phyloP scores from a whole-genome alignment of 2,329 filamentous ascomycete species.

The Colletotrichum cordylinicola region DNA sequence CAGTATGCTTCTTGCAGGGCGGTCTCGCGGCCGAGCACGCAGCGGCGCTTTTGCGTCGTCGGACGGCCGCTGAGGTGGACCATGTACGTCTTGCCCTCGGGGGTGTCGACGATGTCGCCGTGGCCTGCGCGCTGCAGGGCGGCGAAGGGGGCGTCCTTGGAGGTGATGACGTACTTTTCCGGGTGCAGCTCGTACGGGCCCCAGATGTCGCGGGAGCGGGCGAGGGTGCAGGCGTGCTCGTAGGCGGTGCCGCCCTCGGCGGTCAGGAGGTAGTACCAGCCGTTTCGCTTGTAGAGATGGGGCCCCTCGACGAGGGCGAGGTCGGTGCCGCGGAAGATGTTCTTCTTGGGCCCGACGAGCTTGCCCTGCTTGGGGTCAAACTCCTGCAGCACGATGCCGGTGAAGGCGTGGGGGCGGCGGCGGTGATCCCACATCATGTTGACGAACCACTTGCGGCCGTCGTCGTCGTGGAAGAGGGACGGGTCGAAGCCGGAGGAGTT shows the following conservation, averaged over 20 bases:
- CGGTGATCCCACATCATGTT: conserved; percentile 65
- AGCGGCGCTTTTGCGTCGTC: conserved; percentile 55
- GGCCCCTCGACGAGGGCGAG: conserved; percentile 61
- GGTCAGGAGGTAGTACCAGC: conserved; percentile 65
- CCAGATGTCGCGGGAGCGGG: conserved; percentile 56
- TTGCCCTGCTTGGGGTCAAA: conserved; percentile 54
- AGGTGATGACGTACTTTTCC: conserved; percentile 60
- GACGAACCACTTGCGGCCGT: conserved; percentile 61
- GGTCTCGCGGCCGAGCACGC: conserved; percentile 61
- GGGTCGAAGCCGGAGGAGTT: conserved; percentile 71
- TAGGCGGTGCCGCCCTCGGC: conserved; percentile 68
- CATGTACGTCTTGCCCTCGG: conserved; percentile 57
- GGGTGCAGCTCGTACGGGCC: conserved; percentile 69
- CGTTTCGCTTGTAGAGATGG: conserved; percentile 63
- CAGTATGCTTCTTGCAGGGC: conserved; percentile 65
- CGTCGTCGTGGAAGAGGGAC: conserved; percentile 62
- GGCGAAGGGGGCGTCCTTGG: conserved; percentile 53
- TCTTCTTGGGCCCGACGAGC: conserved; percentile 61
- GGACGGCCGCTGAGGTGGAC: conserved; percentile 60
- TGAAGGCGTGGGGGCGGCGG: conserved; percentile 52
- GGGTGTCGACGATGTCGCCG: conserved; percentile 59
- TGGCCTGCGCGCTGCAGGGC: conserved; percentile 60
- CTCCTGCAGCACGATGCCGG: conserved; percentile 64
- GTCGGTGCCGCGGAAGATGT: conserved; percentile 60
- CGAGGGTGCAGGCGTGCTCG: conserved; percentile 65